Evolutionary conservation across 164 flowering plant genomes (phyloP).

Genomic region (Tetrastigma voinierianum): DNA sequence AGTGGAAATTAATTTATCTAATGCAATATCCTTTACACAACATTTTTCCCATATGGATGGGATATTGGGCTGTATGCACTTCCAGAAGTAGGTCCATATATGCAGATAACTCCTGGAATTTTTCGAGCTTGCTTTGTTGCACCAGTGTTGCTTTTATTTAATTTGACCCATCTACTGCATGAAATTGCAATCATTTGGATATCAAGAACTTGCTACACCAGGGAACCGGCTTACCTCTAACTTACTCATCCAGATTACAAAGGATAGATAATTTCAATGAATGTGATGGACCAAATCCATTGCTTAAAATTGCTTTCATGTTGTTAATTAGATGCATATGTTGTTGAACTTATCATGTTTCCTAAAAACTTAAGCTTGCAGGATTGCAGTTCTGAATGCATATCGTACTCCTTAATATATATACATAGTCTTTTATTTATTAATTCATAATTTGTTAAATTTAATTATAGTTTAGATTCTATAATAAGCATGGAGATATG

Average conservation of each 20-base stretch:
- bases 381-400: no score
- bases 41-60: background rate
- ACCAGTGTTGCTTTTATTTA: background rate
- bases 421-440: background rate
- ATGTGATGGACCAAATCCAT: background rate
- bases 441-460: background rate
- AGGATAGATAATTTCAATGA: background rate
- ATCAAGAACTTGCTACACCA: background rate
- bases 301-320: background rate
- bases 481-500: background rate
- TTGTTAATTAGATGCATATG: background rate
- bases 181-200: background rate
- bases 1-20: conserved; percentile 77
- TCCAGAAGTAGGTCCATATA: background rate
- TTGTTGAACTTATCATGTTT: no score
- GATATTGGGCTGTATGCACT: background rate
- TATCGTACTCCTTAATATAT: no score
- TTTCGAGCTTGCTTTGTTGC: no score
- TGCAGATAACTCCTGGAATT: background rate
- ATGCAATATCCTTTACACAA: conserved; percentile 86
- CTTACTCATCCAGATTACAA: background rate
- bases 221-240: background rate
- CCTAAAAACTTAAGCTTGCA: no score
- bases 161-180: background rate
- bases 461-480: background rate